These are phyloP conservation scores for Mycena leptocephala DNA, from an alignment of 768 basidiomycete species.

Conservation along the genomic window DNA sequence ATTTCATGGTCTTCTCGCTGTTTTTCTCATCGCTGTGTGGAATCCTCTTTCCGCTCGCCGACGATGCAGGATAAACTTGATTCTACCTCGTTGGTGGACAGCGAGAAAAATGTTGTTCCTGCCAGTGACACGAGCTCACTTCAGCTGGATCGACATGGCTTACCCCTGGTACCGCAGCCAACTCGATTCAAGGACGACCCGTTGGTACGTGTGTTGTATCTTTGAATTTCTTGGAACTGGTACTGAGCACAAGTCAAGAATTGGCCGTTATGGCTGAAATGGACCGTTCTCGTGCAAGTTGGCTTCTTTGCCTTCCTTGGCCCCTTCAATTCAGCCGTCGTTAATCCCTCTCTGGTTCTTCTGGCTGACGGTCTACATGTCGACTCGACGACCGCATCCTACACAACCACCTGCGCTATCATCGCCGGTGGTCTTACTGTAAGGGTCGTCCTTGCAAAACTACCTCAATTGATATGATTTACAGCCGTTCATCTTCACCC, in stretches of 20 bases:
- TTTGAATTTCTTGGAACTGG: background rate
- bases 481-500: slow-evolving; percentile 34
- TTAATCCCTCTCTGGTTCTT: slow-evolving; percentile 31
- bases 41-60: background rate
- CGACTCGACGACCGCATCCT: slow-evolving; percentile 21
- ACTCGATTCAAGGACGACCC: slow-evolving; percentile 25
- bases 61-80: slow-evolving; percentile 7
- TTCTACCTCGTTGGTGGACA: background rate
- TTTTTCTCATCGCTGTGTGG: too few species aligned
- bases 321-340: slow-evolving; percentile 35
- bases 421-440: slow-evolving; percentile 22
- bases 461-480: background rate
- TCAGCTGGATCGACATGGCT: background rate
- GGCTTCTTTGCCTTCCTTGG: slow-evolving; percentile 32
- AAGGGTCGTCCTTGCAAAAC: background rate
- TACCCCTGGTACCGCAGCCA: slow-evolving; percentile 25
- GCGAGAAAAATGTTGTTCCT: background rate
- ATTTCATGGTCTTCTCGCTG: too few species aligned
- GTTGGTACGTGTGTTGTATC: background rate
- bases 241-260: slow-evolving; percentile 13
- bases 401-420: slow-evolving; percentile 27
- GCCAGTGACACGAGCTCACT: background rate
- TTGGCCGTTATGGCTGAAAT: slow-evolving; percentile 35
- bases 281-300: slow-evolving; percentile 35
- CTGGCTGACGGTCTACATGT: slow-evolving; percentile 6